Percentiles rank a stretch among this genome's conserved stretches.
Evolutionary conservation across 208 protist genomes (phyloP).

Genomic region (Crithidia fasciculata): DNA sequence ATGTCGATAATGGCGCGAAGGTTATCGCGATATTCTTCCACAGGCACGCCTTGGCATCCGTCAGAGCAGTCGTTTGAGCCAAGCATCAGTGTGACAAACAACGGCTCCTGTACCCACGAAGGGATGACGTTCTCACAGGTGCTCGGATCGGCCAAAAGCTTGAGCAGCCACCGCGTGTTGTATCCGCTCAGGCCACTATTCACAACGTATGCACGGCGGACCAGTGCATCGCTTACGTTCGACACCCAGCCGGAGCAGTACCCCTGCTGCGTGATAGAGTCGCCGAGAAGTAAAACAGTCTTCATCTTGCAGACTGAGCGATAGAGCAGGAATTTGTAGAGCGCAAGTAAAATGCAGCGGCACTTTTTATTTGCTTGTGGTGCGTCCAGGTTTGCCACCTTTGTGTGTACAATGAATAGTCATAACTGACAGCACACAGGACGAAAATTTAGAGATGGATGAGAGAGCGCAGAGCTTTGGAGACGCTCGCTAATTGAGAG

Average conservation of each 20-base stretch:
- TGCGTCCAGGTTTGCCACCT: too few relatives aligned
- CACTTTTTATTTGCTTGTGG: too few relatives aligned
- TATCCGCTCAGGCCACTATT: conserved; percentile 73
- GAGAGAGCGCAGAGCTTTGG: too few relatives aligned
- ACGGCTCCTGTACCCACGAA: conserved; percentile 21
- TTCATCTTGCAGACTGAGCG: conserved; percentile 17
- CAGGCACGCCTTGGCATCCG: conserved; percentile 31
- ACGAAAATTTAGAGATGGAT: too few relatives aligned
- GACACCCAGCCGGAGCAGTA: conserved; percentile 52
- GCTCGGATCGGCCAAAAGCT: conserved; percentile 34
- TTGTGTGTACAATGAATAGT: too few relatives aligned
- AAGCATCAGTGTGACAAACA: conserved; percentile 62
- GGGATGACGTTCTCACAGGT: conserved; percentile 31
- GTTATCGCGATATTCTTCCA: conserved; percentile 43
- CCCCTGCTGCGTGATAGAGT: conserved; percentile 60
- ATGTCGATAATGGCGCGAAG: conserved; percentile 40
- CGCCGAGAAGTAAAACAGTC: conserved; percentile 50
- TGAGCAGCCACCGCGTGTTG: conserved; percentile 59
- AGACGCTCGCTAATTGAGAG: too few relatives aligned
- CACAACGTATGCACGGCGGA: conserved; percentile 53
- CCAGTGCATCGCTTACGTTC: conserved; percentile 42
- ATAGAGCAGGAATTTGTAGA: too few relatives aligned
- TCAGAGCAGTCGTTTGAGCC: conserved; percentile 47
- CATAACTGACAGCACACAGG: too few relatives aligned
- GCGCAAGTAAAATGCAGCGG: too few relatives aligned